Percentiles rank a stretch among this genome's conserved stretches.
Conservation (phyloP, 1,139 yeast species). For the Debaryomyces sp. region DNA sequence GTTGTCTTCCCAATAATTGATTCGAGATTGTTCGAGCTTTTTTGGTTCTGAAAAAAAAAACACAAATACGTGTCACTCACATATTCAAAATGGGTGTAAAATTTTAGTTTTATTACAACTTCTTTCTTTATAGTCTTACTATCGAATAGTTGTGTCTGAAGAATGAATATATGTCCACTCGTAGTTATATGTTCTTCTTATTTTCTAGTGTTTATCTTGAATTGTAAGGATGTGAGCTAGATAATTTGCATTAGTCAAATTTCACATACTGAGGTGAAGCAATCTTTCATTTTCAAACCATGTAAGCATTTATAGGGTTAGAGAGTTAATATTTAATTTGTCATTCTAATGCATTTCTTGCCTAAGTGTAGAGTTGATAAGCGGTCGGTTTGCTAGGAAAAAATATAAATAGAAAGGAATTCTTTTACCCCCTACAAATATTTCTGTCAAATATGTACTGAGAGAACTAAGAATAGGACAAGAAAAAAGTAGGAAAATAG, state of each 20-base stretch:
- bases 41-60: slow-evolving; percentile 1
- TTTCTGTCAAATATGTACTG: not conserved
- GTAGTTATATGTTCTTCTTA: not conserved
- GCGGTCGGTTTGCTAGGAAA: too few relatives aligned
- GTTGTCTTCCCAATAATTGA: slow-evolving; percentile 1
- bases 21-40: not conserved
- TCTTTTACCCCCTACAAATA: too few relatives aligned
- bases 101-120: not conserved
- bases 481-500: not conserved
- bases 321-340: not conserved
- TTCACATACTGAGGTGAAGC: not conserved
- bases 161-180: not conserved
- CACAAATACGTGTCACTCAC: slow-evolving; percentile 9
- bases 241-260: not conserved
- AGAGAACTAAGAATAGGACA: not conserved
- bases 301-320: not conserved
- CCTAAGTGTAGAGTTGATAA: not conserved
- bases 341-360: not conserved
- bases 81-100: not conserved
- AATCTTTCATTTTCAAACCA: not conserved
- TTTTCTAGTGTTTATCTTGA: not conserved
- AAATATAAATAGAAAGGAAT: too few relatives aligned
- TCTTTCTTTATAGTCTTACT: not conserved
- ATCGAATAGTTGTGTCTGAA: not conserved
- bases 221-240: not conserved